Evolutionary conservation across 192 early-diverging fungal genomes (phyloP), one percentile per base, ranked within the genome.

Genomic region (Podila epicladia): DNA sequence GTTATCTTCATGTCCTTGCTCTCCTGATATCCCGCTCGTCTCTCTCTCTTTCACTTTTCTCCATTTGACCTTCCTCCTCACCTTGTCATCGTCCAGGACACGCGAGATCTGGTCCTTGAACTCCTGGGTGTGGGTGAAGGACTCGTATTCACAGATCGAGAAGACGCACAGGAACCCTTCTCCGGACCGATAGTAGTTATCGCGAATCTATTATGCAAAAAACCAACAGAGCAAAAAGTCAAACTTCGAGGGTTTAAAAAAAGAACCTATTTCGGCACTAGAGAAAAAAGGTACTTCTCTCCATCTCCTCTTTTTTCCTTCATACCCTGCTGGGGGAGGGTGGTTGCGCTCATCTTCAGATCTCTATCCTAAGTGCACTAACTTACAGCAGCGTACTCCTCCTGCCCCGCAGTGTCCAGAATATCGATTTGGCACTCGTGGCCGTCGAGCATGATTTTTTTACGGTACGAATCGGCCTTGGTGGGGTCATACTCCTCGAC

Each of bases 401-500:
- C 95, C 78, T 97, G 95, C 13, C 91, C 90, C 48, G 95, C 95
- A 20, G 95, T 97, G 75, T 97, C 95, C 28, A 97, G 85, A 76
- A 97, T 96, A 80, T 97, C 95, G 71, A 97, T 92, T 62, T 94
- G 92, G 72, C 93, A 94, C 62, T 96, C 94, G 31, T 88, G 87
- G 24, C 82, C 83, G 72, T 96, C 94, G 49, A 84, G 91, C 26
- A 82, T 72, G 45, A 93, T 88, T 83, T 95, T 95, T 82, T 96
- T 97, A 37, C 94, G 88, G 84, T 97, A 97, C 35, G 91, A 93
- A 79, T 97, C 95, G 58, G 94, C 95, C 74, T 96, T 97, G 49
- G 95, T 97, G 29, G 95, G 95, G 76, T 97, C 95, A 84, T 97
- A 97, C 76, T 97, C 94, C 84, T 97, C 94, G 62, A 95, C 92